phyloP scores from a whole-genome alignment of 2,329 filamentous ascomycete genomes.

The Stachybotrys elegans region DNA sequence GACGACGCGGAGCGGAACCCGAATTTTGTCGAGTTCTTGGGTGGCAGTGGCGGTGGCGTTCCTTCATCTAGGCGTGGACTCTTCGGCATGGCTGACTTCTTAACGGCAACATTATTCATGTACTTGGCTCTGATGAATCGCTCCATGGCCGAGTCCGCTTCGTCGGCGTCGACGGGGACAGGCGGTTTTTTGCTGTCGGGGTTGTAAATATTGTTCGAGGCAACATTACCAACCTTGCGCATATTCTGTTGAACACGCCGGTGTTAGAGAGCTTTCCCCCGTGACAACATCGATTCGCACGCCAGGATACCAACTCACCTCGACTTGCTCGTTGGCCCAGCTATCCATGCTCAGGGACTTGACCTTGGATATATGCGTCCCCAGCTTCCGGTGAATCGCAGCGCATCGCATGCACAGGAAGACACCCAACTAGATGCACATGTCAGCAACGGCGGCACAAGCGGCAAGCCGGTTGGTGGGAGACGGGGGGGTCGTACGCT shows the following conservation, averaged over 20 bases:
- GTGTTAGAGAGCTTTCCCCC: no score
- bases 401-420: slow-evolving; percentile 99
- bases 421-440: slow-evolving; percentile 67
- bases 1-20: slow-evolving; percentile 58
- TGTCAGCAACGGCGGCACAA: slow-evolving; percentile 11
- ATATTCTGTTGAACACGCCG: slow-evolving; percentile 63
- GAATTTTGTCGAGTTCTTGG: slow-evolving; percentile 60
- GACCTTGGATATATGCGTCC: slow-evolving; percentile 97
- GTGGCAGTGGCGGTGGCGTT: slow-evolving; percentile 54
- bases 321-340: slow-evolving; percentile 93
- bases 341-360: slow-evolving; percentile 99
- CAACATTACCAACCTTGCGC: slow-evolving; percentile 82
- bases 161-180: slow-evolving; percentile 84
- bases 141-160: slow-evolving; percentile 92
- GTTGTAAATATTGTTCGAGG: slow-evolving; percentile 87
- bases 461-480: slow-evolving; percentile 6
- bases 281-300: no score
- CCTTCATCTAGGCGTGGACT: slow-evolving; percentile 52
- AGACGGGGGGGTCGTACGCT: slow-evolving; percentile 58
- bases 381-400: slow-evolving; percentile 89
- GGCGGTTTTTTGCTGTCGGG: slow-evolving; percentile 76
- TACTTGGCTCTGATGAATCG: slow-evolving; percentile 95
- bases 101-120: slow-evolving; percentile 48
- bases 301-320: no score
- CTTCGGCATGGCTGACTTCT: slow-evolving; percentile 13